Evolutionary conservation across 2,329 filamentous ascomycete genomes (phyloP), one percentile per base, ranked within the genome.

Genomic region (Acrocalymma vagum): DNA sequence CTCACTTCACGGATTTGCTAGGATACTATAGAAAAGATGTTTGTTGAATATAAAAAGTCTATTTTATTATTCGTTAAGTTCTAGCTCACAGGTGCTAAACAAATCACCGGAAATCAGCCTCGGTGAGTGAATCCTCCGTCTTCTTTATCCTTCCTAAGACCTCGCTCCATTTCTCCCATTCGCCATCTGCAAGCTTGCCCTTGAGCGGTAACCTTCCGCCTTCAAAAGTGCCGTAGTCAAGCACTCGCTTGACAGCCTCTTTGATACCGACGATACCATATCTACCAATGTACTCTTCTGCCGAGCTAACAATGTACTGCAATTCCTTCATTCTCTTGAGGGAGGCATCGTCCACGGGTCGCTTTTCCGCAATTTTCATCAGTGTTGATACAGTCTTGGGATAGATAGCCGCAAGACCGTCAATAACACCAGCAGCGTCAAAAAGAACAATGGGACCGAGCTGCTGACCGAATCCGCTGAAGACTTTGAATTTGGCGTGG

Each of bases 381-480:
- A 87, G 71, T 14, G 74, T 69, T 23, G 84, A 79, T 1, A 87
- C 74, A 0, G 80, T 78, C 58, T 81, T 80, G 11, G 84, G 84
- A 64, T 84, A 87, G 68, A 85, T 79, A 9, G 80, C 82, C 2
- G 84, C 83, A 15, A 86, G 73, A 11, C 83, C 85, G 47, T 87
- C 85, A 44, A 87, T 86, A 16, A 83, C 82, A 11, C 84, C 84
- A 6, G 80, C 82, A 11, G 81, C 82, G 30, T 83, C 83, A 42
- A 87, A 79, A 23, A 80, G 71, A 2, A 87, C 74, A 11, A 85
- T 77, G 1, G 83, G 82, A 3, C 84, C 76, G 3, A 86, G 74
- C 60, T 86, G 84, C 61, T 87, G 84, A 3, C 84, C 84, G 2
- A 86, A 75, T 0, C 84, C 84, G 3, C 82, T 84, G 71, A 81